These are phyloP conservation scores for Codiaeum variegatum DNA, from an alignment of 441 rosid genomes.

Conservation along the genomic window DNA sequence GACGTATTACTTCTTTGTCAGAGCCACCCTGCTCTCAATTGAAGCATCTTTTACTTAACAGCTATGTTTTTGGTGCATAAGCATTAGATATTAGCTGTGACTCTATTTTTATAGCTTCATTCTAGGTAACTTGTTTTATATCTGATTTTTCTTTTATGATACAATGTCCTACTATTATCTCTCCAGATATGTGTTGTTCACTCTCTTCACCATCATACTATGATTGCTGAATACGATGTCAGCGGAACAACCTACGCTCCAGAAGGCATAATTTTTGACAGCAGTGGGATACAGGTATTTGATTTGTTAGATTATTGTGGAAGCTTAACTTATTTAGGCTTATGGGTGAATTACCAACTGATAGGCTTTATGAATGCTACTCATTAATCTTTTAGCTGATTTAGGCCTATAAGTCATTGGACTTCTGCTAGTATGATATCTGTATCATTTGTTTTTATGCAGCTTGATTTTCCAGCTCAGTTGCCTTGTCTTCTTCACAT, in stretches of 20 bases:
- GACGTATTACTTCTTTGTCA: background rate
- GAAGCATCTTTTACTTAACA: background rate
- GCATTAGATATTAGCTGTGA: background rate
- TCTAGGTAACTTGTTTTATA: background rate
- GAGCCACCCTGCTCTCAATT: background rate
- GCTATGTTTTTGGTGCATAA: background rate
- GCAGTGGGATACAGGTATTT: slow-evolving; percentile 65
- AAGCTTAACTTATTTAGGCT: background rate
- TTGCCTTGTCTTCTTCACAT: slow-evolving; percentile 90
- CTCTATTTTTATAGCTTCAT: background rate
- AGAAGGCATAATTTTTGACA: slow-evolving; percentile 78
- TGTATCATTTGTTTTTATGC: slow-evolving; percentile 32
- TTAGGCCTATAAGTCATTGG: background rate
- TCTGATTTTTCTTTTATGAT: slow-evolving; percentile 8
- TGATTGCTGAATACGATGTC: slow-evolving; percentile 67
- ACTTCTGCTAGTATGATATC: slow-evolving; percentile 16
- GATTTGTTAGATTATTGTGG: background rate
- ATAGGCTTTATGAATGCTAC: background rate
- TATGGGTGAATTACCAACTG: background rate
- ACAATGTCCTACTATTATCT: slow-evolving; percentile 18
- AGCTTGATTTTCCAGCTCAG: slow-evolving; percentile 94
- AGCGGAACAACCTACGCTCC: slow-evolving; percentile 97
- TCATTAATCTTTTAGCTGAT: background rate
- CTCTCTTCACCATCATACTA: slow-evolving; percentile 62
- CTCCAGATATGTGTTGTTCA: slow-evolving; percentile 81